phyloP scores from a whole-genome alignment of 768 basidiomycete species.

The Tephrocybe rancida region DNA sequence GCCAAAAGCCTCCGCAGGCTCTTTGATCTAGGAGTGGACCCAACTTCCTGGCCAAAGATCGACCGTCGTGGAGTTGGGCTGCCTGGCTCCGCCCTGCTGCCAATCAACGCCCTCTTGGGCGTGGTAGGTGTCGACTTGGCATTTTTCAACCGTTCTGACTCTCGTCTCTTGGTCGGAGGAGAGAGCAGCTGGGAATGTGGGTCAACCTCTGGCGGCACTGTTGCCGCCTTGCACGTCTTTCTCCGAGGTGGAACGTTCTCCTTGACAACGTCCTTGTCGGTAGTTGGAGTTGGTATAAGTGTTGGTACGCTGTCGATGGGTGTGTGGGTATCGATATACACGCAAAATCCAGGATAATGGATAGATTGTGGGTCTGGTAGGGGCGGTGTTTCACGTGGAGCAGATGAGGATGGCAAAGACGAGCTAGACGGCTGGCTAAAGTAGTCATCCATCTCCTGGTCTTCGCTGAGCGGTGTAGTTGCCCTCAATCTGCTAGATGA shows the following conservation, averaged over 20 bases:
- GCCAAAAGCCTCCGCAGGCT: slow-evolving; percentile 32
- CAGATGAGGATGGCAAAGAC: slow-evolving; percentile 20
- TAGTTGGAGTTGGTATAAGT: background rate
- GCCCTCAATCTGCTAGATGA: slow-evolving; percentile 16
- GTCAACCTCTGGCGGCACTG: slow-evolving; percentile 23
- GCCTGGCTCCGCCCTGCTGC: slow-evolving; percentile 10
- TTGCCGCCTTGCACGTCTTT: slow-evolving; percentile 42
- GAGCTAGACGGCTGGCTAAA: slow-evolving; percentile 21
- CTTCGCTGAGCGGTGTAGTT: slow-evolving; percentile 17
- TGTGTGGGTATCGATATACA: slow-evolving; percentile 52
- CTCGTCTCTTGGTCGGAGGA: slow-evolving; percentile 22
- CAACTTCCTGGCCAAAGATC: slow-evolving; percentile 11
- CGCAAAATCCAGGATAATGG: slow-evolving; percentile 70
- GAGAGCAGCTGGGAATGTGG: slow-evolving; percentile 6
- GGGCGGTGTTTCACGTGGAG: slow-evolving; percentile 42
- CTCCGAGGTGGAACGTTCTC: slow-evolving; percentile 59
- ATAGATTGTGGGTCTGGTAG: slow-evolving; percentile 53
- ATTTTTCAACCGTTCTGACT: slow-evolving; percentile 22
- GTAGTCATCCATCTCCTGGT: slow-evolving; percentile 21
- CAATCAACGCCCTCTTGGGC: slow-evolving; percentile 19
- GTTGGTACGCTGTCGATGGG: slow-evolving; percentile 6
- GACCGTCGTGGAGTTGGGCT: slow-evolving; percentile 30
- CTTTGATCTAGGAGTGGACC: slow-evolving; percentile 25
- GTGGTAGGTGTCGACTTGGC: slow-evolving; percentile 27
- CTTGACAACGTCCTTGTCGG: slow-evolving; percentile 43